phyloP scores from a whole-genome alignment of 73 alveolate genomes.

The Paramecium octaurelia region DNA sequence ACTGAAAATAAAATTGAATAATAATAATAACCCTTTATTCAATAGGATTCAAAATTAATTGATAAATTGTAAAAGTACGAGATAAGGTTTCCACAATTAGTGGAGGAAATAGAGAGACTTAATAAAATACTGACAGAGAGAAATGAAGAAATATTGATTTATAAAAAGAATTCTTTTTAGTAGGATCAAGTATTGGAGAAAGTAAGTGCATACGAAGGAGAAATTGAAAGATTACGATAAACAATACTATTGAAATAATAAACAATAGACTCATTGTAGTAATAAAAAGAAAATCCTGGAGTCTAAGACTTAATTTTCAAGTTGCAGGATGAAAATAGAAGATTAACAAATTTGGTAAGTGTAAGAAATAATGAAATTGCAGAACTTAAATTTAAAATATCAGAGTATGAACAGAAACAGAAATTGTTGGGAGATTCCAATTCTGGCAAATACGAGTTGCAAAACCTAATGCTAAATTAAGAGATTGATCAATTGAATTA shows the following conservation, averaged over 20 bases:
- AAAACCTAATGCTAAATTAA: background rate
- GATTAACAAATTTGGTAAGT: background rate
- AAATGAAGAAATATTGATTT: background rate
- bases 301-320: background rate
- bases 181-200: background rate
- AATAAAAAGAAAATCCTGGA: background rate
- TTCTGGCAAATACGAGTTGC: background rate
- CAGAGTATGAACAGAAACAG: background rate
- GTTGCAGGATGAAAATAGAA: constrained; percentile 23
- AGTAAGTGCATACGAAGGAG: constrained; percentile 12
- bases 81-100: background rate
- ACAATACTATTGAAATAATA: background rate
- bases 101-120: constrained; percentile 37
- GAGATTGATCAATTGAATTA: background rate
- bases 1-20: background rate
- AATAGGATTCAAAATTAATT: background rate
- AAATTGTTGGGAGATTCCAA: background rate
- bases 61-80: constrained; percentile 17
- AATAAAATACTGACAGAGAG: constrained; percentile 25
- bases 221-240: constrained; percentile 28
- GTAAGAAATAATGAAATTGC: constrained; percentile 28
- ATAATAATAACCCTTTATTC: background rate
- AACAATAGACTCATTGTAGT: background rate
- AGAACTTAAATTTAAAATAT: constrained; percentile 14
- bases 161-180: background rate